Evolutionary conservation across 2,329 filamentous ascomycete genomes (phyloP).

Genomic region (Aspergillus pseudonomiae): DNA sequence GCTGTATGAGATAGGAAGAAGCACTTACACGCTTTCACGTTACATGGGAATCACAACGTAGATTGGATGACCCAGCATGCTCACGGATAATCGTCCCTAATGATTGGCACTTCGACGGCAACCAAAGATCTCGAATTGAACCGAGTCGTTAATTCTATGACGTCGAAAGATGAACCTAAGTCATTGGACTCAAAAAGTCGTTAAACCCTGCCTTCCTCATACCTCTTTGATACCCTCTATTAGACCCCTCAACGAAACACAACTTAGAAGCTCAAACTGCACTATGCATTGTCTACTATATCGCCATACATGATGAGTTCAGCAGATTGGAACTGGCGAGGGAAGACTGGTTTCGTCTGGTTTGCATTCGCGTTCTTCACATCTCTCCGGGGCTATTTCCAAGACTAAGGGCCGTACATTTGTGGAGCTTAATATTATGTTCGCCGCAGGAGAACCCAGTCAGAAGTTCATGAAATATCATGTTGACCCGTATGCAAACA

Average conservation of each 20-base stretch:
- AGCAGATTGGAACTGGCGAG: constrained; percentile 42
- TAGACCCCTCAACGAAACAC: constrained; percentile 38
- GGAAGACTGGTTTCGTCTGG: constrained; percentile 47
- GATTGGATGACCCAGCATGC: background rate
- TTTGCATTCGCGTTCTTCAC: constrained; percentile 38
- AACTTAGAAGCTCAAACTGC: constrained; percentile 36
- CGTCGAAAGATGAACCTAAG: background rate
- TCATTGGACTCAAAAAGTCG: background rate
- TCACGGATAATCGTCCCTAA: background rate
- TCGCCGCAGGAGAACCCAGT: constrained; percentile 11
- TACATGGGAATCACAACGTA: no score
- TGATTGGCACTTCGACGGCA: no score
- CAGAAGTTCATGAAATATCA: constrained; percentile 12
- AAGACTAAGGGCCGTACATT: constrained; percentile 39
- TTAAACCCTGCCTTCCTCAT: background rate
- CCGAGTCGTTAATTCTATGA: background rate
- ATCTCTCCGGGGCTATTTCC: constrained; percentile 44
- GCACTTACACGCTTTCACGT: no score
- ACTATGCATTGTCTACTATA: constrained; percentile 57
- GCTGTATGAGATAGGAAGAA: no score
- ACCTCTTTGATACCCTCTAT: background rate
- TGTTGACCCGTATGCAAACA: constrained; percentile 13
- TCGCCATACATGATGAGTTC: constrained; percentile 41
- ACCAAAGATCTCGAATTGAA: no score
- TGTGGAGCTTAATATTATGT: constrained; percentile 23